Evolutionary conservation across 2,329 filamentous ascomycete genomes (phyloP), one percentile per base, ranked within the genome.

Genomic region (Myotisia sp.): DNA sequence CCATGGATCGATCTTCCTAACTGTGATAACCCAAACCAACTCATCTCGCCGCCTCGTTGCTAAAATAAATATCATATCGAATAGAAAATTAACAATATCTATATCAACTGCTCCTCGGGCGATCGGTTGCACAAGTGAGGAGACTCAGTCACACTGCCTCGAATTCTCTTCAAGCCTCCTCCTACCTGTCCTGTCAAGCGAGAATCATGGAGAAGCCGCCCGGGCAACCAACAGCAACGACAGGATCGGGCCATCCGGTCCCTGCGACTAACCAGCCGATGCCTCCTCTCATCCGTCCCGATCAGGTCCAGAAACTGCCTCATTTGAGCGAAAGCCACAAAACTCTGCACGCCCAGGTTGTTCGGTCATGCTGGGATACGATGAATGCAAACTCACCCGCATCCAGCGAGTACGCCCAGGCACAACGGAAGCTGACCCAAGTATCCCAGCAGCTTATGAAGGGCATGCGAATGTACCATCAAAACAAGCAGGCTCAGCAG

Each of bases 241-340:
- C 43, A 13, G 44, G 46, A 24, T 50, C 55, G 41, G 40, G 45
- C 30, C 48, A 51, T 18, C 12, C 24, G 21, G 35, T 26, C 14
- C 13, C 16, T 9, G 45, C 46, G 6, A 22, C 34, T 14, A 44
- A 44, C 34, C 53, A 57, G 40, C 59, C 62, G 43, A 56, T 62
- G 31, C 55, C 59, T 4, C 58, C 60, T 35, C 47, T 67, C 31
- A 68, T 71, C 43, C 61, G 61, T 28, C 65, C 67, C 19, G 62
- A 67, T 37, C 64, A 70, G 40, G 66, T 72, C 33, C 60, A 64
- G 40, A 61, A 60, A 37, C 56, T 72, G 4, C 65, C 66, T 4
- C 59, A 65, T 49, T 56, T 76, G 19, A 65, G 54, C 40, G 65
- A 70, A 6, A 54, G 64, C 31, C 63, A 69, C 44, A 75, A 74